Conservation (phyloP, 345 rosid species). For the Populus nigra region DNA sequence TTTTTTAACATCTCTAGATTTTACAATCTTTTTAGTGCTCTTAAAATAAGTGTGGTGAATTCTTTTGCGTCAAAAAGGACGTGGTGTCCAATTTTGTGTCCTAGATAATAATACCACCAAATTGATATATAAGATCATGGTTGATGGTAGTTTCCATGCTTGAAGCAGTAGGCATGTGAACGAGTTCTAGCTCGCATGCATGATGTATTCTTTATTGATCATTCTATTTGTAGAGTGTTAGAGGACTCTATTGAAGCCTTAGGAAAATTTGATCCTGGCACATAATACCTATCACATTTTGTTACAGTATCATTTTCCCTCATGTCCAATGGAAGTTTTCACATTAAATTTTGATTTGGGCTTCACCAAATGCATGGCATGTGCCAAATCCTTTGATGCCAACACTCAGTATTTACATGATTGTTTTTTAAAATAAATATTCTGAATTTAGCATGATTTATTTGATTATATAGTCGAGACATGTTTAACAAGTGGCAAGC, state of each 20-base stretch:
- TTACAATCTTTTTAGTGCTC: conserved; percentile 3
- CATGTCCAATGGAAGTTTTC: background rate
- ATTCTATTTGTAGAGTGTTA: conserved; percentile 7
- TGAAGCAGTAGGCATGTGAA: conserved; percentile 17
- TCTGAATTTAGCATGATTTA: conserved; percentile 25
- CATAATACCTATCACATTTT: background rate
- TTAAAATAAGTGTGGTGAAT: background rate
- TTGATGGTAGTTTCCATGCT: background rate
- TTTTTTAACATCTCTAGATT: background rate
- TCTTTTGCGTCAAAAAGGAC: conserved; percentile 25
- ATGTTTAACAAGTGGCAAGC: conserved; percentile 38
- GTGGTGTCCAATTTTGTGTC: conserved; percentile 14
- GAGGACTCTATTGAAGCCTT: conserved; percentile 3
- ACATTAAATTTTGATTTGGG: background rate
- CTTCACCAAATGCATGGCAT: background rate
- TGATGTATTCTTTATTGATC: background rate
- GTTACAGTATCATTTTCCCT: background rate
- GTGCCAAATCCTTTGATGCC: conserved; percentile 5
- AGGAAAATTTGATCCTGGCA: background rate
- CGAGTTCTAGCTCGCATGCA: background rate
- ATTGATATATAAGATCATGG: background rate
- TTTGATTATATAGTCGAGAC: conserved; percentile 45
- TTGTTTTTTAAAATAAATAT: conserved; percentile 2
- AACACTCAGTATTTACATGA: background rate
- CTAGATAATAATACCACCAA: conserved; percentile 7